Evolutionary conservation across 176 grass and related monocot species (phyloP).

Genomic region (Otatea glauca): DNA sequence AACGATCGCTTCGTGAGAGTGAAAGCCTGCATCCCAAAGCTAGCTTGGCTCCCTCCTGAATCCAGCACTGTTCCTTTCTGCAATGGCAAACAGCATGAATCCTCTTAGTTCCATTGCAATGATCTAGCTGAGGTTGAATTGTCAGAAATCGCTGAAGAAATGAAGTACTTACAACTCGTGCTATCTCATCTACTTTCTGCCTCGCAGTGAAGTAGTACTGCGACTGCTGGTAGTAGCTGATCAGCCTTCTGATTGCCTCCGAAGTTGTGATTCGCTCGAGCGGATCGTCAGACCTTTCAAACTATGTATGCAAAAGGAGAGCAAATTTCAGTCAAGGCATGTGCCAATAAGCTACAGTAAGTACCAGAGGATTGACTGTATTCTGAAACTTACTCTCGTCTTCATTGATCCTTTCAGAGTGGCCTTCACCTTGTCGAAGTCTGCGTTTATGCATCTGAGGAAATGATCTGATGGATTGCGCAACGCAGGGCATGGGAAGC

Average conservation of each 20-base stretch:
- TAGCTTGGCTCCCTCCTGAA: constrained; percentile 90
- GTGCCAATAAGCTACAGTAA: neutral
- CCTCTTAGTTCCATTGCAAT: neutral
- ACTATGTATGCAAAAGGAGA: constrained; percentile 42
- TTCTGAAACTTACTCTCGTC: constrained; percentile 53
- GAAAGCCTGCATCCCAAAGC: constrained; percentile 80
- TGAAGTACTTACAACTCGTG: constrained; percentile 67
- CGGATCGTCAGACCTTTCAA: constrained; percentile 83
- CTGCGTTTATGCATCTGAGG: constrained; percentile 86
- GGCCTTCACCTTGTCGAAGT: constrained; percentile 99
- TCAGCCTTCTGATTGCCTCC: constrained; percentile 75
- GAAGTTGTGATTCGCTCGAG: constrained; percentile 70
- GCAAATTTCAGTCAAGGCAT: neutral
- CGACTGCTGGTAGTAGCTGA: constrained; percentile 72
- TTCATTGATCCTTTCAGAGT: constrained; percentile 97
- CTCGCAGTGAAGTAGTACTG: constrained; percentile 59
- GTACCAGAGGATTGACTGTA: neutral
- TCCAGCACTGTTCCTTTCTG: constrained; percentile 96
- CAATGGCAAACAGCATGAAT: constrained; percentile 21
- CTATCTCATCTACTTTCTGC: constrained; percentile 87
- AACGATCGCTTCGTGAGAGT: constrained; percentile 83
- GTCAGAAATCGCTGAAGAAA: constrained; percentile 26
- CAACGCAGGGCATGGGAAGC: constrained; percentile 78
- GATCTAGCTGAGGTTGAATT: constrained; percentile 2
- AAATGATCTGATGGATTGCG: constrained; percentile 98